Percentiles rank a stretch among this genome's conserved stretches.
These are phyloP conservation scores for Entamoeba dispar DNA, from an alignment of 208 protist species.

Conservation along the genomic window DNA sequence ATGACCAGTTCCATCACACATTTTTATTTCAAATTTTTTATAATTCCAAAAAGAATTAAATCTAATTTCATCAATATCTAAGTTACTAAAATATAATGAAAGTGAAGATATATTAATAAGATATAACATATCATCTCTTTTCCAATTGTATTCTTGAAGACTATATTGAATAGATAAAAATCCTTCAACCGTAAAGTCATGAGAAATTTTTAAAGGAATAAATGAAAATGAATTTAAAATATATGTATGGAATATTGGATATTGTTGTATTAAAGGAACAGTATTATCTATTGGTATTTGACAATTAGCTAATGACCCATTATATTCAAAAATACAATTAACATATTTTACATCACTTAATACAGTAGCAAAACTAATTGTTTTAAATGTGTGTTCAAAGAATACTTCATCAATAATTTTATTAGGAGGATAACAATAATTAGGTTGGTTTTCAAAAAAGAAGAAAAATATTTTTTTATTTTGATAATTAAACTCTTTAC, in stretches of 20 bases:
- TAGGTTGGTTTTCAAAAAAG: not conserved
- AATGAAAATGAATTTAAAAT: not conserved
- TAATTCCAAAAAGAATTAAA: not conserved
- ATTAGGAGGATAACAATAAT: not conserved
- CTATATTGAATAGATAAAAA: not conserved
- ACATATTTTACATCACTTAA: not conserved
- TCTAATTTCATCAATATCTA: not conserved
- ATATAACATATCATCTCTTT: not conserved
- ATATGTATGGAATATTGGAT: not conserved
- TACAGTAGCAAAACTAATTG: not conserved
- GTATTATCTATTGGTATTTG: not conserved
- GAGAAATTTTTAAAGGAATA: not conserved
- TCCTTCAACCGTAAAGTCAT: not conserved
- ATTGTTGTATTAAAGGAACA: not conserved
- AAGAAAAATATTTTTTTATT: not conserved
- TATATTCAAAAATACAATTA: not conserved
- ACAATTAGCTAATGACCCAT: not conserved
- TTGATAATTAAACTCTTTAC: not conserved
- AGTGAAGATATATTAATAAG: not conserved
- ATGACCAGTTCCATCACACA: not conserved
- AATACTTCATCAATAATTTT: not conserved
- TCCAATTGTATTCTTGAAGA: not conserved
- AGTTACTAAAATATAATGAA: not conserved
- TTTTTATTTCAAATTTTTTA: not conserved
- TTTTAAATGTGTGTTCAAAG: not conserved